These are phyloP conservation scores for Solanum habrochaites DNA, from an alignment of 257 asterid species.

Conservation along the genomic window DNA sequence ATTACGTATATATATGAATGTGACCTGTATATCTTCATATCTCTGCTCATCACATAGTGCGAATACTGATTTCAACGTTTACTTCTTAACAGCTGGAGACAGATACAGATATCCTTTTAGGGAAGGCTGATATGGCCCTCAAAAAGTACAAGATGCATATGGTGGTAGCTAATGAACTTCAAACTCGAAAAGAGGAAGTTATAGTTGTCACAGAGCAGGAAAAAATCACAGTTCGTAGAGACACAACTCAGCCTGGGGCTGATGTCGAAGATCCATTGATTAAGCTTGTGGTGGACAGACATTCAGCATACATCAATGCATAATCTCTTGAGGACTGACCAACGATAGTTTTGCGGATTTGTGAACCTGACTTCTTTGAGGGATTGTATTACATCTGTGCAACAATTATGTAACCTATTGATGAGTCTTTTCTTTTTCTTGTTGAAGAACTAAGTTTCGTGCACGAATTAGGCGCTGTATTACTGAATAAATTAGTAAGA, in stretches of 20 bases:
- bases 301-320: constrained; percentile 38
- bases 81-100: constrained; percentile 62
- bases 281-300: constrained; percentile 50
- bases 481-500: background rate
- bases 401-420: background rate
- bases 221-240: constrained; percentile 42
- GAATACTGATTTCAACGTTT: background rate
- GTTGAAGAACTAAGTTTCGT: background rate
- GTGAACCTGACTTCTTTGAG: background rate
- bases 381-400: background rate
- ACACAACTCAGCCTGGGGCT: constrained; percentile 31
- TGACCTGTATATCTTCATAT: background rate
- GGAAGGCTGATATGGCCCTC: constrained; percentile 73
- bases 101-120: constrained; percentile 65
- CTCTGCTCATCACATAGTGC: background rate
- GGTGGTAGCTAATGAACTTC: constrained; percentile 95
- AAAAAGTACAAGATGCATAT: constrained; percentile 63
- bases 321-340: no score
- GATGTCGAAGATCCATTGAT: constrained; percentile 73
- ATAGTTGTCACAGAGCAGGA: constrained; percentile 47
- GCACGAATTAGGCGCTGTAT: background rate
- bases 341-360: no score
- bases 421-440: background rate
- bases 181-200: constrained; percentile 86
- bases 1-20: background rate